Percentiles rank a stretch among this genome's conserved stretches.
Conservation (phyloP, 768 basidiomycete species). For the Termitomyces sp. region DNA sequence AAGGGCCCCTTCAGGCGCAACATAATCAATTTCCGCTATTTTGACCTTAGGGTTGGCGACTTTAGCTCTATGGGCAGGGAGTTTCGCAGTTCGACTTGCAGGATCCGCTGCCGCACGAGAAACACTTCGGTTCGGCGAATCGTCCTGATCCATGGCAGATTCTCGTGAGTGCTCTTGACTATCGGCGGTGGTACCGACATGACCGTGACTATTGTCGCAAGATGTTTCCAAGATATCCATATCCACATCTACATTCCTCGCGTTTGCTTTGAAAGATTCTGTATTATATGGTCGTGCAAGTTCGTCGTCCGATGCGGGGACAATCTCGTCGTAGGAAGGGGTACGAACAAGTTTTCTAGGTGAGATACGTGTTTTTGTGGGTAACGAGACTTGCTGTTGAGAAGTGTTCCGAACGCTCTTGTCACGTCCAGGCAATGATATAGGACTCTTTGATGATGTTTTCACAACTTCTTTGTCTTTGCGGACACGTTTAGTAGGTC, state of each 20-base stretch:
- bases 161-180: background rate
- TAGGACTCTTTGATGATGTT: background rate
- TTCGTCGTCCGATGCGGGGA: slow-evolving; percentile 32
- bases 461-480: slow-evolving; percentile 2
- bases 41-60: slow-evolving; percentile 53
- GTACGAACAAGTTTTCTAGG: slow-evolving; percentile 22
- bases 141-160: background rate
- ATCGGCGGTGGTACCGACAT: background rate
- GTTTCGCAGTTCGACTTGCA: background rate
- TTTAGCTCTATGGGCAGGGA: slow-evolving; percentile 44
- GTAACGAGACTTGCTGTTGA: slow-evolving; percentile 14
- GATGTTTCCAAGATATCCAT: background rate
- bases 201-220: background rate
- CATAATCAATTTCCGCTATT: slow-evolving; percentile 37
- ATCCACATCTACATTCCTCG: background rate
- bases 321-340: slow-evolving; percentile 22
- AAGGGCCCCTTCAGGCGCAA: slow-evolving; percentile 35
- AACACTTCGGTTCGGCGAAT: background rate
- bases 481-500: slow-evolving; percentile 17
- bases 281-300: slow-evolving; percentile 11
- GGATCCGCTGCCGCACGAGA: background rate
- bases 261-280: background rate
- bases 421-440: slow-evolving; percentile 2
- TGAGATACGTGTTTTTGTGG: slow-evolving; percentile 7
- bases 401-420: background rate